A percentile compares a stretch with the other conserved stretches of the same genome.
These are phyloP conservation scores for Gaeumannomyces tritici DNA, from an alignment of 2,329 filamentous ascomycete genomes.

Conservation along the genomic window DNA sequence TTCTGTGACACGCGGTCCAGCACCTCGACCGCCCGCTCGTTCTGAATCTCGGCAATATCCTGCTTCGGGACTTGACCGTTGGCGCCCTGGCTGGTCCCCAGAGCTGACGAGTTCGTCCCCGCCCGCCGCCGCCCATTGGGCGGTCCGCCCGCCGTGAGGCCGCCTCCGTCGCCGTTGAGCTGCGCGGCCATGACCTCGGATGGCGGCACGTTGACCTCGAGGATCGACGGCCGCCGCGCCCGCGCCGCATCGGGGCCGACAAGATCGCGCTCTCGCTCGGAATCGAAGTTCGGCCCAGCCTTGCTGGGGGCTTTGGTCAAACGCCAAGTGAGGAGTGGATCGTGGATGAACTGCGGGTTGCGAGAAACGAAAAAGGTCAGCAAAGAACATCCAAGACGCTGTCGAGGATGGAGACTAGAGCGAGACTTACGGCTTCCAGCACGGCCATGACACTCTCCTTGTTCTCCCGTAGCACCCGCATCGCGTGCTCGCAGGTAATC, in stretches of 20 bases:
- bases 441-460: slow-evolving; percentile 99
- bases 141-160: slow-evolving; percentile 31
- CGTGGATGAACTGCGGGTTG: slow-evolving; percentile 77
- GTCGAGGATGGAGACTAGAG: background rate
- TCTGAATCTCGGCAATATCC: slow-evolving; percentile 69
- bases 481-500: slow-evolving; percentile 96
- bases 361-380: background rate
- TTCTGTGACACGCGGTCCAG: slow-evolving; percentile 90
- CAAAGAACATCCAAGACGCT: background rate
- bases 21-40: slow-evolving; percentile 85
- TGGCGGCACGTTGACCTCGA: slow-evolving; percentile 52
- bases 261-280: slow-evolving; percentile 47
- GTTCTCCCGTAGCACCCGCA: slow-evolving; percentile 92
- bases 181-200: slow-evolving; percentile 44
- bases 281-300: slow-evolving; percentile 56
- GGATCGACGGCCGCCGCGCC: slow-evolving; percentile 57
- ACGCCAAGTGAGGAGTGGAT: slow-evolving; percentile 97
- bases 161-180: slow-evolving; percentile 14
- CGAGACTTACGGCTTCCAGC: slow-evolving; percentile 74
- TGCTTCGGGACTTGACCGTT: slow-evolving; percentile 21
- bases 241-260: slow-evolving; percentile 35
- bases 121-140: slow-evolving; percentile 38
- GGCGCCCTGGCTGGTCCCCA: slow-evolving; percentile 19
- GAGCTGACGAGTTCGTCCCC: slow-evolving; percentile 49
- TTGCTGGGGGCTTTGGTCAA: slow-evolving; percentile 58